These are phyloP conservation scores for Porodaedalea pini DNA, from an alignment of 1,284 basidiomycete genomes.

Conservation along the genomic window DNA sequence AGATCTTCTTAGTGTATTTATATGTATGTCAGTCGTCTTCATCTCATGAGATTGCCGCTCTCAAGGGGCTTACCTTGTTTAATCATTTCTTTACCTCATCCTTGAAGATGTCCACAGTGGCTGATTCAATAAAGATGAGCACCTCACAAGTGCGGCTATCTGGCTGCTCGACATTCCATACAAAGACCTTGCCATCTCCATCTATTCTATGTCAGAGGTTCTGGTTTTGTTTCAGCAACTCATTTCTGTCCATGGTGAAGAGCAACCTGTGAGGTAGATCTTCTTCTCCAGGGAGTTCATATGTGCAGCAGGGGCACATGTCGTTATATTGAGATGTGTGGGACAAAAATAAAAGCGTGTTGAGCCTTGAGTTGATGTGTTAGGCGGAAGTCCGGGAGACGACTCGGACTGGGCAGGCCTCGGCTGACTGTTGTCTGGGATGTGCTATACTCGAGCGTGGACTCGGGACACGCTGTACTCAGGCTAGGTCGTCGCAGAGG, in stretches of 20 bases:
- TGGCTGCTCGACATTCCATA: neutral
- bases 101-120: slow-evolving; percentile 27
- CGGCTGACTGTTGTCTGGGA: too few species aligned
- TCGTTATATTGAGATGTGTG: slow-evolving; percentile 13
- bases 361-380: slow-evolving; percentile 6
- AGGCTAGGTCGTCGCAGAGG: too few species aligned
- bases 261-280: slow-evolving; percentile 13
- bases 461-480: too few species aligned
- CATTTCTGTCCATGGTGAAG: slow-evolving; percentile 33
- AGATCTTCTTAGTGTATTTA: too few species aligned
- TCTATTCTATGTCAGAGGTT: too few species aligned
- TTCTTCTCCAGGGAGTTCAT: slow-evolving; percentile 26
- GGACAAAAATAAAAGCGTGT: slow-evolving; percentile 8
- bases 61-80: neutral
- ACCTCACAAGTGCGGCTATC: slow-evolving; percentile 18
- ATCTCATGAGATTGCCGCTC: too few species aligned
- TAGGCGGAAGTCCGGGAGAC: too few species aligned
- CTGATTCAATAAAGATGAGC: slow-evolving; percentile 21
- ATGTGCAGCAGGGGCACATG: slow-evolving; percentile 31
- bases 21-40: too few species aligned
- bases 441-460: too few species aligned
- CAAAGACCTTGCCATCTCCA: too few species aligned
- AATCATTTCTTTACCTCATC: slow-evolving; percentile 19
- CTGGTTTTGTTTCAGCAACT: slow-evolving; percentile 30
- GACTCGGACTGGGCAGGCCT: too few species aligned